Conservation (phyloP, 345 rosid genomes). For the Anacardium occidentale region DNA sequence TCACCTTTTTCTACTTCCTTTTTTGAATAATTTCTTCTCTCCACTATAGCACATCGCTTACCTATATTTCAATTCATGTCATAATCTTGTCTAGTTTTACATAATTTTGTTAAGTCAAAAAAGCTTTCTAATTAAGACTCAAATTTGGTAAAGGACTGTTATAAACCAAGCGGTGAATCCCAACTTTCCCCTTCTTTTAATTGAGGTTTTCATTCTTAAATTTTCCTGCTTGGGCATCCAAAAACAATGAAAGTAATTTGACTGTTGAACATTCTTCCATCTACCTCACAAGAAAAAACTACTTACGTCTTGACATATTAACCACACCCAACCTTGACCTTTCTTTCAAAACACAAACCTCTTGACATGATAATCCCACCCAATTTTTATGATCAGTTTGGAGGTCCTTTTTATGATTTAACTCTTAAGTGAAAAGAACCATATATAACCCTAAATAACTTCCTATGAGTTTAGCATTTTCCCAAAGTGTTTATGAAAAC, state of each 20-base stretch:
- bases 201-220: not conserved
- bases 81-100: constrained; percentile 13
- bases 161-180: constrained; percentile 9
- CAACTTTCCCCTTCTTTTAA: not conserved
- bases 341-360: constrained; percentile 9
- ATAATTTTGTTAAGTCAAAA: constrained; percentile 25
- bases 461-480: constrained; percentile 4
- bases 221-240: not conserved
- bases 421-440: constrained; percentile 3
- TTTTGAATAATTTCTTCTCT: not conserved
- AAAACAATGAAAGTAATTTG: constrained; percentile 4
- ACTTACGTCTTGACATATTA: constrained; percentile 12
- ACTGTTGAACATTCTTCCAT: not conserved
- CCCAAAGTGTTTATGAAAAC: not conserved
- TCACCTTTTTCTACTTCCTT: not conserved
- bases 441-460: not conserved
- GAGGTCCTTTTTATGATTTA: constrained; percentile 18
- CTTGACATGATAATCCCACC: constrained; percentile 27
- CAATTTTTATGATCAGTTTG: constrained; percentile 12
- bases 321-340: constrained; percentile 22
- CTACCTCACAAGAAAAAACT: not conserved
- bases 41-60: not conserved
- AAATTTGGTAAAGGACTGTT: constrained; percentile 26
- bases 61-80: constrained; percentile 11
- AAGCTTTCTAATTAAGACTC: constrained; percentile 17